Evolutionary conservation across 2,329 filamentous ascomycete genomes (phyloP), one percentile per base, ranked within the genome.

Genomic region (Mariannaea elegans): DNA sequence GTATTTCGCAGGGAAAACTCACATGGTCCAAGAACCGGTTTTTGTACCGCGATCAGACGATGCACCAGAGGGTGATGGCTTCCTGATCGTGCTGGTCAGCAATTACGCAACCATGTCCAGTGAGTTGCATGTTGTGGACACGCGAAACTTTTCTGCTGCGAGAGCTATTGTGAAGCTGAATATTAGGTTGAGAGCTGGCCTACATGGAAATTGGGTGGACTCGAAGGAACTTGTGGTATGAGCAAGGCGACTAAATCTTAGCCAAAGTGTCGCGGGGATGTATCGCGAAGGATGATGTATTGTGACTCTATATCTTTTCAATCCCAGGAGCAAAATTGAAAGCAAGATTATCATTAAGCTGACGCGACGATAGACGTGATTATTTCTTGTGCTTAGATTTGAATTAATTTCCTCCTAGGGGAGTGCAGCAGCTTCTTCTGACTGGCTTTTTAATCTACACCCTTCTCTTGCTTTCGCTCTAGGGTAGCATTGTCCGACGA

Each of bases 121-220:
- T 29, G 50, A 54, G 31, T 13, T 54, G 39, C 29, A 45, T 9
- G n/a, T 54, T 5, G n/a, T 53, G 8, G 50, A 53, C 18, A 44
- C 42, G 1, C 44, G 19, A 2, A 13, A 53, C 34, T 59, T 59
- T 16, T 36, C 48, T 12, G 24, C 18, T 10, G 24, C 56, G 8
- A 42, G 44, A 7, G 56, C 56, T 10, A 29, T 59, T 23, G 56
- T 59, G 7, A 59, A 59, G 27, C 44, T 59, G 8, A 52, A 48
- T 24, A 34, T 59, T 13, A 27, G 56, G 5, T 32, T 54, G 3
- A 59, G 56, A 27, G 34, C 42, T 12, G 56, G 56, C 12, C 19
- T 59, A 19, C 56, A 59, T 10, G 56, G 56, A 2, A 59, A 59
- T 19, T 59, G 56, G 49, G 56, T 59, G n/a, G 56, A 54, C 19